Conservation (phyloP, 169 alveolate genomes). For the Cryptosporidium felis region DNA sequence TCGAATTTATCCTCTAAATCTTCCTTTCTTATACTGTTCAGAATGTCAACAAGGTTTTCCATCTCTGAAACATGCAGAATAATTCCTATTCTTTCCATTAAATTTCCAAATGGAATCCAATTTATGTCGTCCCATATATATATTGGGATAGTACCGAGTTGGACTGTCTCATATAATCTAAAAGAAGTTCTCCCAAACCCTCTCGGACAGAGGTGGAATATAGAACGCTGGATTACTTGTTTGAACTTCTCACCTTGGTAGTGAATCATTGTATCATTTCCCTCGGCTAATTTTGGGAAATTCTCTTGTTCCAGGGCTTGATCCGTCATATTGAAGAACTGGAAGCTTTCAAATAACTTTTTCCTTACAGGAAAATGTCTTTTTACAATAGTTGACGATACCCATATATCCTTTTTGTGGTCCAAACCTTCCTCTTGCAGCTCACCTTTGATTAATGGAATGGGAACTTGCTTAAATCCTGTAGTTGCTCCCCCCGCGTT, state of each 20-base stretch:
- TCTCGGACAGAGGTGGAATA: slow-evolving; percentile 67
- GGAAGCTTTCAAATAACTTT: slow-evolving; percentile 23
- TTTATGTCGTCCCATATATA: slow-evolving; percentile 71
- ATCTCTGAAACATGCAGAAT: slow-evolving; percentile 11
- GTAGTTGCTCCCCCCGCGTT: slow-evolving; percentile 71
- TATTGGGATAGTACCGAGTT: slow-evolving; percentile 70
- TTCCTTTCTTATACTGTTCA: not conserved
- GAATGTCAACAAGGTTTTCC: not conserved
- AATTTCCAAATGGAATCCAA: slow-evolving; percentile 59
- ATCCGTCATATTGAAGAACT: slow-evolving; percentile 27
- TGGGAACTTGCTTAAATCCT: slow-evolving; percentile 51
- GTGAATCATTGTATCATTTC: slow-evolving; percentile 26
- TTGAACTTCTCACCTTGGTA: slow-evolving; percentile 56
- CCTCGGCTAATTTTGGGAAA: not conserved
- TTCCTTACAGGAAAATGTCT: slow-evolving; percentile 65
- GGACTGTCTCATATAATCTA: slow-evolving; percentile 67
- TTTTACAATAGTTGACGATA: slow-evolving; percentile 67
- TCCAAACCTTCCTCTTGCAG: slow-evolving; percentile 7
- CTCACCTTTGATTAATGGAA: slow-evolving; percentile 69
- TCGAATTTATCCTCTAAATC: slow-evolving; percentile 7
- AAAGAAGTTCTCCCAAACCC: slow-evolving; percentile 72
- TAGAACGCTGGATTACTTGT: slow-evolving; percentile 54
- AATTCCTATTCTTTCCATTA: slow-evolving; percentile 32
- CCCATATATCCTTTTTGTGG: slow-evolving; percentile 32
- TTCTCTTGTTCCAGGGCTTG: not conserved